Evolutionary conservation across 768 basidiomycete genomes (phyloP).

Genomic region (Tricholoma bakamatsutake): DNA sequence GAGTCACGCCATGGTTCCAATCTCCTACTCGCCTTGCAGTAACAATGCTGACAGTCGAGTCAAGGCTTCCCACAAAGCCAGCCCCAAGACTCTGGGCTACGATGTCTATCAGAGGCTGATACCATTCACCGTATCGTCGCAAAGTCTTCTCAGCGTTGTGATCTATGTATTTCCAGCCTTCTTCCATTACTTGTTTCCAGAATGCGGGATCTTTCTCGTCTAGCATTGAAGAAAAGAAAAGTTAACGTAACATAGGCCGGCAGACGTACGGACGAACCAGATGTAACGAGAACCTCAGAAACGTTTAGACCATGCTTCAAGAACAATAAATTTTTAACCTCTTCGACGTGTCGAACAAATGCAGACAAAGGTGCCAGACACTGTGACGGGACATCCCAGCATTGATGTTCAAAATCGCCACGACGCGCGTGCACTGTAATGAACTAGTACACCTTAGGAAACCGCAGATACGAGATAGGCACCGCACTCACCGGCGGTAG

Average conservation of each 20-base stretch:
- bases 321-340: constrained; percentile 29
- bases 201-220: constrained; percentile 40
- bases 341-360: constrained; percentile 30
- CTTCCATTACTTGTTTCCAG: constrained; percentile 30
- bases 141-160: constrained; percentile 29
- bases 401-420: constrained; percentile 35
- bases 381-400: constrained; percentile 24
- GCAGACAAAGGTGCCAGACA: constrained; percentile 37
- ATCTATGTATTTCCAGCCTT: constrained; percentile 42
- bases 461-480: background rate
- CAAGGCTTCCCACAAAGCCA: constrained; percentile 53
- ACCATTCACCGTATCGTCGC: constrained; percentile 36
- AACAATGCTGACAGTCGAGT: constrained; percentile 51
- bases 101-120: constrained; percentile 46
- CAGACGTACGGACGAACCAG: constrained; percentile 19
- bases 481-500: constrained; percentile 28
- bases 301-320: constrained; percentile 24
- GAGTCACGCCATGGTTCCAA: constrained; percentile 45
- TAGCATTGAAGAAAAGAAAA: constrained; percentile 2
- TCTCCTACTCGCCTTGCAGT: constrained; percentile 47
- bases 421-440: constrained; percentile 44
- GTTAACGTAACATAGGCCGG: background rate
- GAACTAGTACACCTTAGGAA: constrained; percentile 19
- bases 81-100: constrained; percentile 48
- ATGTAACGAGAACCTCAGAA: constrained; percentile 37